Evolutionary conservation across 371 early-diverging fungal genomes (phyloP), one percentile per base, ranked within the genome.

Genomic region (Sporodiniella umbellata): DNA sequence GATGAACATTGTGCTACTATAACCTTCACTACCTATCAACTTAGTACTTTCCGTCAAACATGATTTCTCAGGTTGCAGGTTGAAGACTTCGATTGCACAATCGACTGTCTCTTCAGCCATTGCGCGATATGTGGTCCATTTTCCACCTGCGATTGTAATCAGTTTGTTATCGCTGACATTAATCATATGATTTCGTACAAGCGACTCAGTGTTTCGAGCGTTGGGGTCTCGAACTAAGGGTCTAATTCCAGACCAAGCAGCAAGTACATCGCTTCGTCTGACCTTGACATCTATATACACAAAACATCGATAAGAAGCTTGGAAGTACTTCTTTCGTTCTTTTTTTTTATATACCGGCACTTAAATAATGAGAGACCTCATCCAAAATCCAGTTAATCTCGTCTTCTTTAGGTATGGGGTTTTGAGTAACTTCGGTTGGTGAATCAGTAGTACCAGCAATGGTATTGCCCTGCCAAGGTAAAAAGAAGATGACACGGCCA

Each of bases 401-500:
- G 51, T 90, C 86, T 70, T 97, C 94, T 33, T 84, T 83, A 21
- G 99, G 94, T 62, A 84, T 68, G 1, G 96, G 96, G 64, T 91
- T 82, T 31, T 75, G 75, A 22, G 88, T 85, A 8, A 94, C 88
- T 26, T 80, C 70, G 30, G 93, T 87, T 15, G 88, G 91, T 18
- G 90, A 89, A 66, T 99, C 99, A 70, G 99, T 99, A 18, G 98
- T 96, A 30, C 99, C 99, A n/a, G 95, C 99, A 63, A 99, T 90
- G 25, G 89, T 87, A 68, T 90, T 90, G 26, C 95, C 96, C 69
- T 96, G 90, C 99, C 99, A 99, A 7, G 99, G 99, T 56, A 99
- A 65, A 68, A 99, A 93, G 85, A 99, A 99, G 49, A 99, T 90
- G 26, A 99, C 97, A 64, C 99, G 89, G 14, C 97, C 96, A 77